Percentiles rank a stretch among this genome's conserved stretches.
Evolutionary conservation across 768 basidiomycete species (phyloP).

Genomic region (Hemileccinum impolitum): DNA sequence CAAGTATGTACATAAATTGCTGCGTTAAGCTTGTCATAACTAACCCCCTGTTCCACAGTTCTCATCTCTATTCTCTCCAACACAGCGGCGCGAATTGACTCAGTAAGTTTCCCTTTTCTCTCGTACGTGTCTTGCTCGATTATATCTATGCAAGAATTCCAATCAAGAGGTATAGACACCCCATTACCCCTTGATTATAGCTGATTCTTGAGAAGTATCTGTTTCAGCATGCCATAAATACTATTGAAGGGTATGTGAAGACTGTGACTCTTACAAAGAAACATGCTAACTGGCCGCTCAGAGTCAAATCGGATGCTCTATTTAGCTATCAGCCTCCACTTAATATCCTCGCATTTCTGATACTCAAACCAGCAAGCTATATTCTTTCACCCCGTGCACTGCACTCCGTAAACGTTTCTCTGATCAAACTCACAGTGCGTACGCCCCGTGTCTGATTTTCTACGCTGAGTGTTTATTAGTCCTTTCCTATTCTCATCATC

Average conservation of each 20-base stretch:
- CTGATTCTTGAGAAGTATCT: constrained; percentile 55
- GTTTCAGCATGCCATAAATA: constrained; percentile 82
- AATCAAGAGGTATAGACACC: constrained; percentile 47
- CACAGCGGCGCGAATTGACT: constrained; percentile 77
- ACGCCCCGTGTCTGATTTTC: neutral
- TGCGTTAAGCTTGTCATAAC: constrained; percentile 1
- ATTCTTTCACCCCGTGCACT: constrained; percentile 70
- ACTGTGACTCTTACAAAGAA: neutral
- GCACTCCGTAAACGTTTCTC: constrained; percentile 82
- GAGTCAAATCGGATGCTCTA: constrained; percentile 85
- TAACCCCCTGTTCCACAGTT: constrained; percentile 29
- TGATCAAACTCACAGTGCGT: constrained; percentile 75
- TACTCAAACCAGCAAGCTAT: constrained; percentile 79
- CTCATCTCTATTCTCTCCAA: constrained; percentile 90
- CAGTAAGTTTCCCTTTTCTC: constrained; percentile 33
- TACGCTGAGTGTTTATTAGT: constrained; percentile 33
- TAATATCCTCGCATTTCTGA: constrained; percentile 74
- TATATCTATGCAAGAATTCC: constrained; percentile 43
- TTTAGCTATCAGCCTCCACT: constrained; percentile 93
- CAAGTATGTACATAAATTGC: constrained; percentile 57
- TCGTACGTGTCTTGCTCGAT: neutral
- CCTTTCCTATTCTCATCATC: constrained; percentile 71
- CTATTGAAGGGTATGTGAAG: constrained; percentile 73
- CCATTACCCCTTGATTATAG: neutral
- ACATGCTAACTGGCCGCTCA: constrained; percentile 26